A percentile compares a stretch with the other conserved stretches of the same genome.
Evolutionary conservation across 1,284 basidiomycete species (phyloP).

Genomic region (Porogramme epimiltina): DNA sequence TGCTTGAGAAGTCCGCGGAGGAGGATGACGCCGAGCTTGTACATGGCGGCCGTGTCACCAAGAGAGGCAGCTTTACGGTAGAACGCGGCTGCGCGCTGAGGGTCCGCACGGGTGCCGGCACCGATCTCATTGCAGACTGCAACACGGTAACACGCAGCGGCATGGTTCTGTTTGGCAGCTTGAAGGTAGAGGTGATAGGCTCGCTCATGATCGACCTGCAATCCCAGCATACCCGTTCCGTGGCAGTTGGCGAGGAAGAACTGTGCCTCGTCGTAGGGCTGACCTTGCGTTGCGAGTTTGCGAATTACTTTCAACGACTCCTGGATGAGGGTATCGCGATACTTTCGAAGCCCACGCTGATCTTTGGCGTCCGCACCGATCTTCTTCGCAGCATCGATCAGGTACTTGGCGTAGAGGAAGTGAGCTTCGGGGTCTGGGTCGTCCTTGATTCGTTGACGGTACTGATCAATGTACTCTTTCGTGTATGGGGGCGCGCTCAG

Average conservation of each 20-base stretch:
- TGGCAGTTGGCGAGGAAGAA: slow-evolving; percentile 99
- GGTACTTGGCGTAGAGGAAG: slow-evolving; percentile 95
- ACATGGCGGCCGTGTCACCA: slow-evolving; percentile 98
- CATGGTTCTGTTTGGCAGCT: slow-evolving; percentile 96
- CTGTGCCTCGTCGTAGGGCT: slow-evolving; percentile 95
- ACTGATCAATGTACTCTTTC: slow-evolving; percentile 97
- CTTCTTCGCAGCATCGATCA: slow-evolving; percentile 98
- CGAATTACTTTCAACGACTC: slow-evolving; percentile 95
- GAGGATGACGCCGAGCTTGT: slow-evolving; percentile 97
- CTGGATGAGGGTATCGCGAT: slow-evolving; percentile 84
- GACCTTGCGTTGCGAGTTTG: slow-evolving; percentile 86
- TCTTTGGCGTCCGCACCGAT: slow-evolving; percentile 75
- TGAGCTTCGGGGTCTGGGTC: slow-evolving; percentile 99
- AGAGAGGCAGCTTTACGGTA: slow-evolving; percentile 96
- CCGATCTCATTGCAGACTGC: slow-evolving; percentile 99
- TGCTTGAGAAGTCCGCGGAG: slow-evolving; percentile 87
- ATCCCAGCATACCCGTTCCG: slow-evolving; percentile 91
- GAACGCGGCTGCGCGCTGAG: slow-evolving; percentile 88
- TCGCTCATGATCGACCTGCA: slow-evolving; percentile 96
- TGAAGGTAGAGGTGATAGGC: slow-evolving; percentile 99
- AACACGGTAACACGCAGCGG: slow-evolving; percentile 94
- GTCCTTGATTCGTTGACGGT: slow-evolving; percentile 94
- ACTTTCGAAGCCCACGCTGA: slow-evolving; percentile 83
- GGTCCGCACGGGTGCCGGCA: slow-evolving; percentile 94
- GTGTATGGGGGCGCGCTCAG: slow-evolving; percentile 88